Percentiles rank a stretch among this genome's conserved stretches.
phyloP scores from a whole-genome alignment of 345 rosid species.

The Lagerstroemia speciosa region DNA sequence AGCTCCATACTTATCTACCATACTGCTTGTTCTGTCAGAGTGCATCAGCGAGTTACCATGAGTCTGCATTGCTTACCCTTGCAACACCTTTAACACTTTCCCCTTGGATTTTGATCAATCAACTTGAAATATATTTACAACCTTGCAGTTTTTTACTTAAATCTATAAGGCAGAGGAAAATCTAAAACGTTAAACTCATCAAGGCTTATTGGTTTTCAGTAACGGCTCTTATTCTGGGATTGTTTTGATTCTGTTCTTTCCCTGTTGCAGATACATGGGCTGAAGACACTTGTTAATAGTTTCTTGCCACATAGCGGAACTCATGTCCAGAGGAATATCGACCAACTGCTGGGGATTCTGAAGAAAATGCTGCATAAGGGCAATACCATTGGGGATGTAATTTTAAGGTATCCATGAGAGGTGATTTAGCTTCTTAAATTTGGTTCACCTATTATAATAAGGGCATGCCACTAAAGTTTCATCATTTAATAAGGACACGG shows the following conservation, averaged over 20 bases:
- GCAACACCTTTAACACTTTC: neutral
- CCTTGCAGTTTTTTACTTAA: neutral
- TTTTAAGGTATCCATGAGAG: slow-evolving; percentile 35
- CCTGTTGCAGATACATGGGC: slow-evolving; percentile 64
- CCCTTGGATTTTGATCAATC: neutral
- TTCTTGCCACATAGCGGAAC: slow-evolving; percentile 62
- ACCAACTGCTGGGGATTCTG: slow-evolving; percentile 42
- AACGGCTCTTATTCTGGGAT: neutral
- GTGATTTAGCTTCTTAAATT: neutral
- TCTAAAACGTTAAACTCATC: neutral
- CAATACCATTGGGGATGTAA: slow-evolving; percentile 25
- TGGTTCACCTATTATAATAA: neutral
- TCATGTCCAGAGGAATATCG: slow-evolving; percentile 36
- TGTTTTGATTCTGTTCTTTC: slow-evolving; percentile 1
- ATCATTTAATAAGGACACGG: neutral
- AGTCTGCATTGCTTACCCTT: neutral
- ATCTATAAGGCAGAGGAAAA: neutral
- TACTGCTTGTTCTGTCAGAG: neutral
- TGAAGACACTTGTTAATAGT: slow-evolving; percentile 72
- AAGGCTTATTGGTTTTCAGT: neutral
- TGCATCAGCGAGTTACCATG: neutral
- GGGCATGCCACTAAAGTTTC: neutral
- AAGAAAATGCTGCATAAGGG: slow-evolving; percentile 45
- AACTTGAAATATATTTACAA: neutral
- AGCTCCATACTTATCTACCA: neutral